phyloP scores from a whole-genome alignment of 2,329 filamentous ascomycete genomes.

The Reticulascus tulasneorum region DNA sequence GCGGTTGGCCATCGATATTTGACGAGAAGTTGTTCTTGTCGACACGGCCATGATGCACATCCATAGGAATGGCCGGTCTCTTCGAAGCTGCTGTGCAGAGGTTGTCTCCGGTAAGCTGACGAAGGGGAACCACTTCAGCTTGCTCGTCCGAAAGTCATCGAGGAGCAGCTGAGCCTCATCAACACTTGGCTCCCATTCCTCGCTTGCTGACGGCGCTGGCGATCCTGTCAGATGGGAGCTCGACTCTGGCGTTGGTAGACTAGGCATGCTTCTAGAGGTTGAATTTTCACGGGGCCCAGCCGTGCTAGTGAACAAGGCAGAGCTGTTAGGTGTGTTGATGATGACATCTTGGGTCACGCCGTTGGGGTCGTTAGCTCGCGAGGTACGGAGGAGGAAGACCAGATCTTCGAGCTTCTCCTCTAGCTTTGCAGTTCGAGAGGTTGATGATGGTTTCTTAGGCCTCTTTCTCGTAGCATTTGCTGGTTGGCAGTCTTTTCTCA shows the following conservation, averaged over 20 bases:
- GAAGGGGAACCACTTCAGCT: conserved; percentile 24
- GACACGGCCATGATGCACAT: conserved; percentile 30
- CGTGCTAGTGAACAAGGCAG: too few relatives aligned
- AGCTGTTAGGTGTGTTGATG: neutral
- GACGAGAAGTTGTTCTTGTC: conserved; percentile 17
- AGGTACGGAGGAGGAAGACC: conserved; percentile 20
- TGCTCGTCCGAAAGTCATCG: conserved; percentile 17
- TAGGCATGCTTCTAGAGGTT: too few relatives aligned
- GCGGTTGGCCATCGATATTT: conserved; percentile 17
- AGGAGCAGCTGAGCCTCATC: conserved; percentile 12
- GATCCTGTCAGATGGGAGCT: too few relatives aligned
- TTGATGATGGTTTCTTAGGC: conserved; percentile 14
- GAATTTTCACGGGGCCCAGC: too few relatives aligned
- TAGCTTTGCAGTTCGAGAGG: conserved; percentile 16
- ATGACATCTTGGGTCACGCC: neutral
- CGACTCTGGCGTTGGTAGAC: too few relatives aligned
- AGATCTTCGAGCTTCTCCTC: conserved; percentile 25
- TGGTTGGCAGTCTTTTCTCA: conserved; percentile 35
- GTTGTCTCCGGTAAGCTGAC: conserved; percentile 17
- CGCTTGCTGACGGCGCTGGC: too few relatives aligned
- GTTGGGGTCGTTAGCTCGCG: too few relatives aligned
- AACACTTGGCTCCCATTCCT: too few relatives aligned
- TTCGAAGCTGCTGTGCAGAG: conserved; percentile 20
- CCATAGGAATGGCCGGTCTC: conserved; percentile 33
- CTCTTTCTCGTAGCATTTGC: conserved; percentile 28